Base-by-base conservation (phyloP, 306 rosid species). In the Medicago arabica region DNA sequence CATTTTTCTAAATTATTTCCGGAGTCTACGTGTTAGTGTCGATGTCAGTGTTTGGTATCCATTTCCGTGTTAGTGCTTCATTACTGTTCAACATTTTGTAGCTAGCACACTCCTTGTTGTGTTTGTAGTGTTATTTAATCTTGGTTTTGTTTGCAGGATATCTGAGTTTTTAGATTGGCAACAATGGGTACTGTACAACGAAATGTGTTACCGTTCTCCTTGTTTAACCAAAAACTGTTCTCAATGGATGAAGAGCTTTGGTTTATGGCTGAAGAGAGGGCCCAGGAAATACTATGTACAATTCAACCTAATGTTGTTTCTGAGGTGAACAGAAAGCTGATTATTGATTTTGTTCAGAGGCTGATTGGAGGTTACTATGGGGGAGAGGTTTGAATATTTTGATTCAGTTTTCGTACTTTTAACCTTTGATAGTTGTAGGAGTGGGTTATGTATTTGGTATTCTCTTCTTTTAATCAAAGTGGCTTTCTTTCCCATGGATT, bases 271-370 rank as follows among this genome's bases (percentile, higher is more conserved):
- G 97, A 89, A 80, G 75, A 83, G 60, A 86, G 90, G 82, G 74
- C 67, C 44, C 92, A 81, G 70, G 92, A 91, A 79, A 76, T 91
- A 69, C 67, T 91, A 13, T 83, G 60, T 69, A 69, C 46, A 63
- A 49, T 91, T 60, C 90, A 91, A 76, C 92, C 97, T 28, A 91
- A 80, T 85, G 84, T 84, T 50, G 65, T 72, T 70, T 89, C 93
- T 44, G 92, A 89, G 83, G 62, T 43, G 79, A 81, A 13, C 36
- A 78, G 93, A 68, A 83, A 72, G 85, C 83, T 70, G 31, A 69
- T 89, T 71, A 79, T 84, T 41, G 78, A 72, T 17, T 86, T 82
- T 74, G 72, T 89, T 76, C 84, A 65, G 77, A 70, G 69, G 64
- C 72, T 87, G 60, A 75, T 91, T 77, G 68, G 83, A 72, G 71